These are phyloP conservation scores for Blastobotrys ciferrii DNA, from an alignment of 1,139 yeast species.

Conservation along the genomic window DNA sequence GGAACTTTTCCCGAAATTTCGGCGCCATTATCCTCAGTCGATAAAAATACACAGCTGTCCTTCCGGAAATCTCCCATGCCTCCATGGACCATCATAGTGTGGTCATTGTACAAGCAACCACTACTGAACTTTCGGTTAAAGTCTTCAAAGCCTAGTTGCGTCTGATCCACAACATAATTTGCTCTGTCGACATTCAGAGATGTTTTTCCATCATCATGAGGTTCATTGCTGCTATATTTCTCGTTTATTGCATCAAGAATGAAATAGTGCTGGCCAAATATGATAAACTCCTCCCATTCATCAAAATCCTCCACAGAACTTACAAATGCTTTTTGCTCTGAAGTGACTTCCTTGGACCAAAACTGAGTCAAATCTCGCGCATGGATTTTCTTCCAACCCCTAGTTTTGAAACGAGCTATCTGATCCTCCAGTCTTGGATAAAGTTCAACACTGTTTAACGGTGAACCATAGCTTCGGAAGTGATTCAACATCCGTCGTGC, in stretches of 20 bases:
- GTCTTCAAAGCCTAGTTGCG: constrained; percentile 1
- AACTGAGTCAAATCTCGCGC: constrained; percentile 55
- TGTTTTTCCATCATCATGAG: not conserved
- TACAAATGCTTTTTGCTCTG: constrained; percentile 45
- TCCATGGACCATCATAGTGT: constrained; percentile 46
- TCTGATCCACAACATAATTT: not conserved
- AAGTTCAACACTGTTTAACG: constrained; percentile 61
- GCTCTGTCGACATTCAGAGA: constrained; percentile 1
- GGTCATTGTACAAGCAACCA: constrained; percentile 36
- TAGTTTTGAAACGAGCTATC: constrained; percentile 46
- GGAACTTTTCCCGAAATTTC: not conserved
- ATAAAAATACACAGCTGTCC: constrained; percentile 25
- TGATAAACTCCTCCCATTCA: constrained; percentile 78
- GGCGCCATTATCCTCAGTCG: not conserved
- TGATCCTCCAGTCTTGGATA: constrained; percentile 58
- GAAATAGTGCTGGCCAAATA: constrained; percentile 75
- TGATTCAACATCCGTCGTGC: constrained; percentile 74
- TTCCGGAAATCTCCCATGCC: constrained; percentile 54
- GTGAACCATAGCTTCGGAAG: constrained; percentile 64
- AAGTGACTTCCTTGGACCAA: constrained; percentile 51
- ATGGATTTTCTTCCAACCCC: constrained; percentile 51
- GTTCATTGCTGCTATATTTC: not conserved
- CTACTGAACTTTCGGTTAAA: constrained; percentile 52
- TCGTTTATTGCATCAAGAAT: constrained; percentile 53
- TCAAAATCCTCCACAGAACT: constrained; percentile 65